Base-by-base conservation (phyloP, 1,284 basidiomycete genomes). In the Tylopilus sp. region DNA sequence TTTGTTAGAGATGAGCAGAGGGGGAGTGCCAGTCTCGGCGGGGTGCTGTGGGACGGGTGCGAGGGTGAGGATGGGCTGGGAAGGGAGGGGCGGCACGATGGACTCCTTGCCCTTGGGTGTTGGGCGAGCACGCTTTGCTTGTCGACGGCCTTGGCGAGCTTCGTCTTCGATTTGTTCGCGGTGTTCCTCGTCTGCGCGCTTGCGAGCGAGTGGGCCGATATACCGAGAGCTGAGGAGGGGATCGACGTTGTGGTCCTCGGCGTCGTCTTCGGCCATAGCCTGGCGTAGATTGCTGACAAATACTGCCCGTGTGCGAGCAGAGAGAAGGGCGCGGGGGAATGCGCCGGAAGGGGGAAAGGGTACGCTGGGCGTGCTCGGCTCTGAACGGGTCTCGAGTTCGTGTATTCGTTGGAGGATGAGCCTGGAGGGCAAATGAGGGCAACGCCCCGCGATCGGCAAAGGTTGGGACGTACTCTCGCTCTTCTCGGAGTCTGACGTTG, bases 321-420 rank as follows among this genome's bases (percentile, higher is more conserved):
- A 71, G 49, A 74, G 61, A 36, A 78, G 69, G 26, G 72, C 69
- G 45, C 74, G 76, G 16, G 77, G 77, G 43, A 74, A 76, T 34
- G 77, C 75, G 46, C 68, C 73, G 58, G 71, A 71, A 46, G 40
- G 64, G 4, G 59, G 59, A 21, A 59, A 58, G 26, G 58, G 52
- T 1, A 56, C 31, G 6, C 49, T 55, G 19, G 59, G 59, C 2
- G 54, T 55, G 34, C 30, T 55, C 5, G 58, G 51, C 48, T 60
- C 64, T 0, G 59, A 55, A 15, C 64, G 61, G 34, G 64, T 61
- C 64, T 84, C 80, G 29, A 84, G 73, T 53, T 82, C 81, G 53
- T 72, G 69, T 55, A 83, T 79, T 33, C 81, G 77, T 55, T 82
- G 78, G 8, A 81, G 69, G 31, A 82, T 67, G 48, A 73, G 61